Evolutionary conservation across 306 rosid species (phyloP).

Genomic region (Castanopsis chinensis): DNA sequence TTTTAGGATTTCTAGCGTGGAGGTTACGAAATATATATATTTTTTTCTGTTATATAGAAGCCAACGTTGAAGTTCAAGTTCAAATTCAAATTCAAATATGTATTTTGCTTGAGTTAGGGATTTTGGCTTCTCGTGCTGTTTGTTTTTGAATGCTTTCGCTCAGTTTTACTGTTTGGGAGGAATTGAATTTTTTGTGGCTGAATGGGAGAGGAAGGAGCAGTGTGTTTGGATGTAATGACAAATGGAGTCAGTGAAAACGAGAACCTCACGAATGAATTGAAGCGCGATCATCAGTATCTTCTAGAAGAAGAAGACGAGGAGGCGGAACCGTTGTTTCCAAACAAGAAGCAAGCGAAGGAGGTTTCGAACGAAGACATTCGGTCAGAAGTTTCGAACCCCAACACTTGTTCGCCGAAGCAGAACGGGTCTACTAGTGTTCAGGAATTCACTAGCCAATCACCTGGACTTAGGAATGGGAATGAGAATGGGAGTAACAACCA

Average conservation of each 20-base stretch:
- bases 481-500: slow-evolving; percentile 18
- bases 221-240: slow-evolving; percentile 40
- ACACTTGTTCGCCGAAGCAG: slow-evolving; percentile 46
- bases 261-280: slow-evolving; percentile 48
- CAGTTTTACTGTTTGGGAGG: slow-evolving; percentile 26
- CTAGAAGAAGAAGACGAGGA: slow-evolving; percentile 41
- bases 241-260: slow-evolving; percentile 46
- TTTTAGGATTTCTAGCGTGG: background rate
- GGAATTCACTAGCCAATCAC: slow-evolving; percentile 79
- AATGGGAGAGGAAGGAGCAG: slow-evolving; percentile 73
- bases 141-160: slow-evolving; percentile 49
- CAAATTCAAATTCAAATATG: background rate
- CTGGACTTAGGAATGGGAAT: slow-evolving; percentile 26
- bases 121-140: background rate
- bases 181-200: slow-evolving; percentile 16
- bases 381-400: slow-evolving; percentile 86
- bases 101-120: slow-evolving; percentile 10
- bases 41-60: background rate
- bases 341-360: slow-evolving; percentile 72
- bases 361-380: slow-evolving; percentile 79
- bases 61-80: background rate
- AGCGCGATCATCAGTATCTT: slow-evolving; percentile 59
- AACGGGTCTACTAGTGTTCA: slow-evolving; percentile 50
- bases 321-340: slow-evolving; percentile 38
- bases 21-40: background rate